Conservation (phyloP, 1,284 basidiomycete species). For the Leccinum pachyderme region DNA sequence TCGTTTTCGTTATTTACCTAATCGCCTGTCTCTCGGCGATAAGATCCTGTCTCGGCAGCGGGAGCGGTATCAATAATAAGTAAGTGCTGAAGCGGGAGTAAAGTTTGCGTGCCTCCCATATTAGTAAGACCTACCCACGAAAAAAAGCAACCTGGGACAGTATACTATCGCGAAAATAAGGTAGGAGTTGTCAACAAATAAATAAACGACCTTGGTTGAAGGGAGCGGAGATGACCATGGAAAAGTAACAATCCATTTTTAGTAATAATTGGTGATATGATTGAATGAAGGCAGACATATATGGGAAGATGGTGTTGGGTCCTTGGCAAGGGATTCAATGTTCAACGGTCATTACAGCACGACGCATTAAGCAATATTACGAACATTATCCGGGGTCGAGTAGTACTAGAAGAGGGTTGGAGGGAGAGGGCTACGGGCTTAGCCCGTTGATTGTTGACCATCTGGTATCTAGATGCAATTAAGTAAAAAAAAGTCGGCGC, state of each 20-base stretch:
- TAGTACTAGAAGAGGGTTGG: background rate
- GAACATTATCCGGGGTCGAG: background rate
- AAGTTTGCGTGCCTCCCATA: constrained; percentile 23
- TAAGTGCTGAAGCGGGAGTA: constrained; percentile 12
- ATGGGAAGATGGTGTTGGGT: constrained; percentile 19
- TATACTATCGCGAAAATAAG: background rate
- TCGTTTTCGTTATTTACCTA: constrained; percentile 8
- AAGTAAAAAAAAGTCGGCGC: constrained; percentile 8
- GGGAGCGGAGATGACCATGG: constrained; percentile 29
- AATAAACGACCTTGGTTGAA: background rate
- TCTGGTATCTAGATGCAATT: background rate
- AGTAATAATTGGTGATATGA: constrained; percentile 20
- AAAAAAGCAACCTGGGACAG: background rate
- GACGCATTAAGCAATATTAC: constrained; percentile 10
- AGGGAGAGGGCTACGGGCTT: background rate
- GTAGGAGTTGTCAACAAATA: constrained; percentile 7
- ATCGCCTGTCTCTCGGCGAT: constrained; percentile 14
- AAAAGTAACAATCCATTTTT: constrained; percentile 3
- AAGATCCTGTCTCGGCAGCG: constrained; percentile 28
- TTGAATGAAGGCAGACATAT: constrained; percentile 25
- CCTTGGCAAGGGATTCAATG: constrained; percentile 8
- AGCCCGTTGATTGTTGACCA: constrained; percentile 10
- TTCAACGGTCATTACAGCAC: constrained; percentile 8
- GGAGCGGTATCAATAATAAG: constrained; percentile 10
- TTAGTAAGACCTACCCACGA: background rate